Percentiles rank a stretch among this genome's conserved stretches.
Conservation (phyloP, 148 eudicot species). For the Polygonum aviculare region DNA sequence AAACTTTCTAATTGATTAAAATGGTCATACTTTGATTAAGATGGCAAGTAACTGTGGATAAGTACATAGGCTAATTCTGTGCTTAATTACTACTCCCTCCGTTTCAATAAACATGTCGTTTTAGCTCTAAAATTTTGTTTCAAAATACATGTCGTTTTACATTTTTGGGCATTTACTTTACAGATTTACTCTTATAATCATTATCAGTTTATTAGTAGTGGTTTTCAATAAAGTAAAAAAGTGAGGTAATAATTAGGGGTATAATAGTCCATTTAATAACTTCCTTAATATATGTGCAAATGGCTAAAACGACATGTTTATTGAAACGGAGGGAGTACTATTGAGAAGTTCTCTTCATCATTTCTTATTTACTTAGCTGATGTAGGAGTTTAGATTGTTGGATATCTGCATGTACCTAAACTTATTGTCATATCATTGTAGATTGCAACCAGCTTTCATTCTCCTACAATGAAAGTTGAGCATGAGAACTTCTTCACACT, state of each 20-base stretch:
- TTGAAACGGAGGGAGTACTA: no score
- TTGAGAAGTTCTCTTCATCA: background rate
- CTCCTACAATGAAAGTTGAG: constrained; percentile 74
- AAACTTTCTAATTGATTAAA: background rate
- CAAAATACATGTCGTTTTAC: no score
- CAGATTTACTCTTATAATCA: no score
- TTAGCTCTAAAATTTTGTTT: no score
- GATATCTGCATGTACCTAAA: constrained; percentile 8
- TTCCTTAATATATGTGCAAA: no score
- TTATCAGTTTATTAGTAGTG: no score
- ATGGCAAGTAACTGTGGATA: background rate
- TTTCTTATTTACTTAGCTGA: background rate
- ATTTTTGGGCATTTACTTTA: no score
- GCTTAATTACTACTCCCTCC: background rate
- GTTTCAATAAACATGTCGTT: no score
- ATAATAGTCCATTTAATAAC: no score
- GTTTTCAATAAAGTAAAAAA: no score
- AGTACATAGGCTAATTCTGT: background rate
- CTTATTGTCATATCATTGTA: constrained; percentile 26
- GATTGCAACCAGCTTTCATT: constrained; percentile 89
- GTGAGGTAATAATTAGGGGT: no score
- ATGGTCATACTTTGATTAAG: background rate
- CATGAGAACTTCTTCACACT: constrained; percentile 74
- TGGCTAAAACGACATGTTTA: no score
- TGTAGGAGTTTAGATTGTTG: background rate